Evolutionary conservation across 768 basidiomycete species (phyloP), one percentile per base, ranked within the genome.

Genomic region (Tricholoma flavovirens): DNA sequence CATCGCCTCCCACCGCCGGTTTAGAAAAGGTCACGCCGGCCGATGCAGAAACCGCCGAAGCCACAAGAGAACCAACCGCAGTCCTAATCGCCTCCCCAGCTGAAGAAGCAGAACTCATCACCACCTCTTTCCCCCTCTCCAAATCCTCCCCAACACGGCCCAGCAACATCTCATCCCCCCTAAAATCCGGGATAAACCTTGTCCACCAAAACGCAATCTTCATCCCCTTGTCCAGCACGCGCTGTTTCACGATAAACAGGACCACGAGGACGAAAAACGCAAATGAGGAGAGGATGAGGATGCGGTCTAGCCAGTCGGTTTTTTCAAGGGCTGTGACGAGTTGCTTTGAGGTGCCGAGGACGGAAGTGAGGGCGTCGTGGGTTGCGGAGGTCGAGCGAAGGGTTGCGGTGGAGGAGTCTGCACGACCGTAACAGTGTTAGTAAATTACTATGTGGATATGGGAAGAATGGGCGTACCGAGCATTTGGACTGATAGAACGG

Each of bases 191-290:
- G 0, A 91, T 54, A 54, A 89, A 89, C 36, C 82, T 77, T 40
- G 87, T 89, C 91, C 93, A 96, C 87, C 89, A 95, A 51, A 93
- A 85, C 0, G 88, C 88, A 3, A 95, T 76, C 19, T 86, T 77
- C 22, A 96, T 59, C 2, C 89, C 83, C 33, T 84, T 82, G 67
- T 96, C 91, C 33, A 98, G 60, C 48, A 98, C 73, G 14, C 97
- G 81, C 56, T 94, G 86, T 71, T 97, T 93, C 64, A 98, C 64
- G 61, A 99, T 88, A 63, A 90, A 95, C 22, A 87, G 78, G 6
- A 93, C 84, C 29, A 90, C 87, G 15, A 94, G 81, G 56, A 85
- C 59, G 74, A 99, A 99, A 69, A 98, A 90, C 10, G 77, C 67
- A 33, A 98, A 83, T 0, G 83, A 90, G 1, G 84, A 77, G 54